A percentile compares a stretch with the other conserved stretches of the same genome.
Conservation (phyloP, 163 green algal species). For the Chloroidium sp. region DNA sequence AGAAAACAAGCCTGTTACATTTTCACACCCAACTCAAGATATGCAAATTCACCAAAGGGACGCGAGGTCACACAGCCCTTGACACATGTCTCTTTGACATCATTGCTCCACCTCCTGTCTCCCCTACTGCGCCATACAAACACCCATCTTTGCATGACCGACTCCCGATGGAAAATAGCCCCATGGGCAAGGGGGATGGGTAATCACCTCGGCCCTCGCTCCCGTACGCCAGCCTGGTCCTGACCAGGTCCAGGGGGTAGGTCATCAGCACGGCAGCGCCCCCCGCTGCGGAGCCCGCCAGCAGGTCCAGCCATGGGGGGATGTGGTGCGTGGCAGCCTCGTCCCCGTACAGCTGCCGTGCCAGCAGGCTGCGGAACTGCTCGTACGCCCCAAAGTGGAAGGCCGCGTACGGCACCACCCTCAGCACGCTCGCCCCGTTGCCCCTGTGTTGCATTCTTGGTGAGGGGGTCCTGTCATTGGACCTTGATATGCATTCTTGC, state of each 20-base stretch:
- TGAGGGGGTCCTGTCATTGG: too few species aligned
- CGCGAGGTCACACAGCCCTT: too few species aligned
- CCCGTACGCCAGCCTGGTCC: conserved; percentile 71
- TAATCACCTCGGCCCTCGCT: not conserved
- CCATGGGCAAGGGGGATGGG: too few species aligned
- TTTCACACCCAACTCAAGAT: too few species aligned
- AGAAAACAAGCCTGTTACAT: too few species aligned
- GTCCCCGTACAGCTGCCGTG: conserved; percentile 3
- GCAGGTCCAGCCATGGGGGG: conserved; percentile 52
- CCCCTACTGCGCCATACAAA: too few species aligned
- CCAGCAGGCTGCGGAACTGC: conserved; percentile 44
- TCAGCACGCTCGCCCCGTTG: conserved; percentile 72
- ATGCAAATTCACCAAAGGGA: too few species aligned
- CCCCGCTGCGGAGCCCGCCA: conserved; percentile 54
- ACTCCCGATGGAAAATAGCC: too few species aligned
- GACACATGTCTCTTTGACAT: too few species aligned
- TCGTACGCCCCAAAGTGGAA: conserved; percentile 80
- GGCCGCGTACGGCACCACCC: conserved; percentile 80
- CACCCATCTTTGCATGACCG: too few species aligned
- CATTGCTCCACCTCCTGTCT: too few species aligned
- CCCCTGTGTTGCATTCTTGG: conserved; percentile 37
- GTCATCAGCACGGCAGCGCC: conserved; percentile 37
- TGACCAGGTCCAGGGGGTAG: conserved; percentile 89
- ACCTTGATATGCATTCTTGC: not conserved
- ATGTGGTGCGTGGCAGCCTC: conserved; percentile 11